phyloP scores from a whole-genome alignment of 192 early-diverging fungal genomes.

The Gryganskiella cystojenkinii region DNA sequence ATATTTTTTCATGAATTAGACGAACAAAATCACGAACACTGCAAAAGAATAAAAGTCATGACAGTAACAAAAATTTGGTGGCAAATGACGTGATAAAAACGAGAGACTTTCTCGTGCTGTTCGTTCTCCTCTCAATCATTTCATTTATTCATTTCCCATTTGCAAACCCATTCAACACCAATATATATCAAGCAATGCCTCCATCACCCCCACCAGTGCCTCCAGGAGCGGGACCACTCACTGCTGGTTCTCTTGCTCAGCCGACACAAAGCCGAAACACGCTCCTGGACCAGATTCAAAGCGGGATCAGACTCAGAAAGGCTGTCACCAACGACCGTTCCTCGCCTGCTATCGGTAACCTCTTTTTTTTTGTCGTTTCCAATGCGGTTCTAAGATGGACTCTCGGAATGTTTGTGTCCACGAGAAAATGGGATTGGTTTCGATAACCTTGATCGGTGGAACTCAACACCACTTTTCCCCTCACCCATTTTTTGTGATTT shows the following conservation, averaged over 20 bases:
- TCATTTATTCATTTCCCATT: neutral
- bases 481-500: no score
- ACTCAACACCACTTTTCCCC: no score
- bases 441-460: no score
- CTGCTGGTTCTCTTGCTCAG: neutral
- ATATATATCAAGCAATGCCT: neutral
- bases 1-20: no score
- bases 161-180: no score
- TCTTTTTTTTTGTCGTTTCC: neutral
- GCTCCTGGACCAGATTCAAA: constrained; percentile 75
- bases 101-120: neutral
- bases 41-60: no score
- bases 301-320: constrained; percentile 66
- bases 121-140: neutral
- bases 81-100: no score
- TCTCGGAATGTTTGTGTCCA: neutral
- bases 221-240: neutral
- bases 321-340: constrained; percentile 74
- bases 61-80: no score
- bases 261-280: constrained; percentile 55
- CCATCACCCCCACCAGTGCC: constrained; percentile 10
- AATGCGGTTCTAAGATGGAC: neutral
- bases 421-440: neutral
- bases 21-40: no score
- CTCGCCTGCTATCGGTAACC: constrained; percentile 47